Evolutionary conservation across 805 yeast species (phyloP).

Genomic region (Sungouiozyma ichnusensis): DNA sequence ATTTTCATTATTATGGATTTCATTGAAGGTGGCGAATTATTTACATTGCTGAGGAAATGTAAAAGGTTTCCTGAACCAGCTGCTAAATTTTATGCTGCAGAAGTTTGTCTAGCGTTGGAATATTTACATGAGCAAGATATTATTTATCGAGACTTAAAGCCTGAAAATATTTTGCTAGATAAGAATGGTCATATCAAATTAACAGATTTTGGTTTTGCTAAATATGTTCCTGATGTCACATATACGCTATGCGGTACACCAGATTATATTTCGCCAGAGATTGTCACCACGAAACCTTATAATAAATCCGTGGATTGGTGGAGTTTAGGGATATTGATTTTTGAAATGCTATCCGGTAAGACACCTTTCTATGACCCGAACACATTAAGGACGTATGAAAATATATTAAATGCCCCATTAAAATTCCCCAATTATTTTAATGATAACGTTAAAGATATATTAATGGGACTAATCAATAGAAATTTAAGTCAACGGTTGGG

Average conservation of each 20-base stretch:
- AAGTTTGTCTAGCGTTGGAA: conserved; percentile 74
- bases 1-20: conserved; percentile 95
- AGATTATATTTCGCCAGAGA: conserved; percentile 94
- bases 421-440: conserved; percentile 68
- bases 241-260: conserved; percentile 95
- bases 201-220: conserved; percentile 93
- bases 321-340: conserved; percentile 87
- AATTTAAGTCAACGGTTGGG: conserved; percentile 81
- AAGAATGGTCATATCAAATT: conserved; percentile 84
- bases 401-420: conserved; percentile 71
- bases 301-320: conserved; percentile 97
- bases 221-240: conserved; percentile 83
- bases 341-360: conserved; percentile 90
- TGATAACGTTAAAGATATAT: conserved; percentile 66
- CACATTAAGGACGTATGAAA: conserved; percentile 91
- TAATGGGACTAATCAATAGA: conserved; percentile 64
- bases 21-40: conserved; percentile 92
- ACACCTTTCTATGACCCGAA: conserved; percentile 90
- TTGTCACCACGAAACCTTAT: conserved; percentile 85
- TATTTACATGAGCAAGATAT: conserved; percentile 78
- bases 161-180: conserved; percentile 83
- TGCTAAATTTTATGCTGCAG: conserved; percentile 93
- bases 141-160: conserved; percentile 85
- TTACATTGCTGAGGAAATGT: conserved; percentile 73
- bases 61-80: conserved; percentile 92